Evolutionary conservation across 2,329 filamentous ascomycete genomes (phyloP).

Genomic region (Conoideocrella luteorostrata): DNA sequence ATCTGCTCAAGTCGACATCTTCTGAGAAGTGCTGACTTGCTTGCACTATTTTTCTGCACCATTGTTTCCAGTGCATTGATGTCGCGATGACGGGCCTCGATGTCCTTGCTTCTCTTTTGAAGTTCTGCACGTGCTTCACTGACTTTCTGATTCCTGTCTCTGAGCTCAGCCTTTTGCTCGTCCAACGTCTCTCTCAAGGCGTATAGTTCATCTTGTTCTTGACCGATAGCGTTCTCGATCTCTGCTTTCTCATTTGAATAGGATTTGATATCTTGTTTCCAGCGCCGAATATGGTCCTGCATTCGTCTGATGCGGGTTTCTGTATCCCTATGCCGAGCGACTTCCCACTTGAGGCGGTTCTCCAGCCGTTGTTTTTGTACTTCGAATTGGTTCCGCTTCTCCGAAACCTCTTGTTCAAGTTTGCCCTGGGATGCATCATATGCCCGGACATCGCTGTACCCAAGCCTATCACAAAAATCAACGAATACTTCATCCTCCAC

Average conservation of each 20-base stretch:
- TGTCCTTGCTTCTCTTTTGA: slow-evolving; percentile 76
- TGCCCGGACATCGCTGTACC: slow-evolving; percentile 82
- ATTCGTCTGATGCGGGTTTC: slow-evolving; percentile 63
- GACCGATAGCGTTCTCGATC: slow-evolving; percentile 67
- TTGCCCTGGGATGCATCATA: slow-evolving; percentile 93
- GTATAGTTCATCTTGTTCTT: slow-evolving; percentile 70
- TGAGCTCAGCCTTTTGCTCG: slow-evolving; percentile 59
- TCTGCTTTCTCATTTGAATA: slow-evolving; percentile 67
- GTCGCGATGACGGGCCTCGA: slow-evolving; percentile 65
- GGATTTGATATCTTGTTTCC: slow-evolving; percentile 61
- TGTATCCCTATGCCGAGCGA: slow-evolving; percentile 47
- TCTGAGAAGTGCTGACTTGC: slow-evolving; percentile 76
- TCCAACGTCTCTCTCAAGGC: slow-evolving; percentile 67
- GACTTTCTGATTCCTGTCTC: slow-evolving; percentile 66
- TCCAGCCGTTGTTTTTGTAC: slow-evolving; percentile 74
- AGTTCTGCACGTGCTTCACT: slow-evolving; percentile 73
- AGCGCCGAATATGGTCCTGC: slow-evolving; percentile 58
- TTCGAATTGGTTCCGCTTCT: slow-evolving; percentile 81
- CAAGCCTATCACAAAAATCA: slow-evolving; percentile 77
- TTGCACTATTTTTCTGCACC: slow-evolving; percentile 77
- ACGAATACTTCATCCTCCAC: slow-evolving; percentile 87
- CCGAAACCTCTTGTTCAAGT: slow-evolving; percentile 80
- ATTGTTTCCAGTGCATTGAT: slow-evolving; percentile 77
- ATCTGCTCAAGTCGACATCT: slow-evolving; percentile 93
- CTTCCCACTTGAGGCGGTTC: slow-evolving; percentile 52